phyloP scores from a whole-genome alignment of 192 early-diverging fungal genomes.

The Mortierella claussenii region DNA sequence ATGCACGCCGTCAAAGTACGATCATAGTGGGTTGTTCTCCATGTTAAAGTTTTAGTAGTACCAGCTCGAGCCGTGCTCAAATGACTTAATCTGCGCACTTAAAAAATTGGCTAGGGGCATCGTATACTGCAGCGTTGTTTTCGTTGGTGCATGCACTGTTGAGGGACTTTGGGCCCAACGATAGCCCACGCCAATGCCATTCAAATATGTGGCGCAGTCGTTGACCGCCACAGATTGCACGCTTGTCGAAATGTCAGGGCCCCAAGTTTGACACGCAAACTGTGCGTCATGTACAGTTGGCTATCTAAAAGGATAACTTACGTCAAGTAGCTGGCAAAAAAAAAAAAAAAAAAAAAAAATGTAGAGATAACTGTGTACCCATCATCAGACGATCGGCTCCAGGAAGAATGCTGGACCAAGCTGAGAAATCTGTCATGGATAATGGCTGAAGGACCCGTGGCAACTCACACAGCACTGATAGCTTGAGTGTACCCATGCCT shows the following conservation, averaged over 20 bases:
- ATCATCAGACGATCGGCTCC: constrained; percentile 50
- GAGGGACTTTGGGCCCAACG: constrained; percentile 63
- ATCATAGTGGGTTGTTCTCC: too few relatives aligned
- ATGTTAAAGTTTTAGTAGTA: constrained; percentile 80
- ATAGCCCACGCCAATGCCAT: constrained; percentile 65
- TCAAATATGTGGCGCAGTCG: constrained; percentile 79
- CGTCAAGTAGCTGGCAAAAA: background rate
- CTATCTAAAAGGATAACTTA: background rate
- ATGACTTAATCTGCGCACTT: constrained; percentile 70
- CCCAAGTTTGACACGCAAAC: constrained; percentile 40
- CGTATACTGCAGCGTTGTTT: constrained; percentile 58
- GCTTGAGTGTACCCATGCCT: constrained; percentile 53
- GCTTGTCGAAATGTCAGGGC: constrained; percentile 2
- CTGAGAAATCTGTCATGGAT: constrained; percentile 61
- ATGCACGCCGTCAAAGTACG: too few relatives aligned
- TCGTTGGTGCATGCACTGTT: constrained; percentile 63
- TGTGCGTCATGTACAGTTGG: constrained; percentile 54
- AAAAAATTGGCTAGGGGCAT: constrained; percentile 59
- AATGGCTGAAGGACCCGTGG: constrained; percentile 35
- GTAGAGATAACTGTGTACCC: constrained; percentile 23
- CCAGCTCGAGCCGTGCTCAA: constrained; percentile 69
- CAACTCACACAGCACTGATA: constrained; percentile 34
- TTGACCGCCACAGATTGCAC: constrained; percentile 70
- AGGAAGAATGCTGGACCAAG: constrained; percentile 54
- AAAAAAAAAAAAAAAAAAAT: background rate